These are phyloP conservation scores for Leishmania martiniquensis DNA, from an alignment of 208 protist genomes.

Conservation along the genomic window DNA sequence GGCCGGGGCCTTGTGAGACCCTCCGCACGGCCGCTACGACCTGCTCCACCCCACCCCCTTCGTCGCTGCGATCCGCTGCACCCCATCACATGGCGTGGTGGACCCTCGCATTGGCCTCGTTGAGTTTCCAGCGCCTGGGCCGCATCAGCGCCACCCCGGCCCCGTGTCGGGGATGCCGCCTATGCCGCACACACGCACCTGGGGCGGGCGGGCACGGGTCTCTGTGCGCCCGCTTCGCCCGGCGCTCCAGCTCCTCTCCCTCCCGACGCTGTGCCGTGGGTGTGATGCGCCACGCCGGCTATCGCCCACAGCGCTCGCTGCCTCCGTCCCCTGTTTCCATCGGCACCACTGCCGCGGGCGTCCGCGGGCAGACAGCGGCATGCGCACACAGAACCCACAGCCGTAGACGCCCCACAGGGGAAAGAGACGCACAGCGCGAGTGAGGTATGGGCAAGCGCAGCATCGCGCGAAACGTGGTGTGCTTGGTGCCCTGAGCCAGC, in stretches of 20 bases:
- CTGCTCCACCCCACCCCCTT: background rate
- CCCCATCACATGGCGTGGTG: background rate
- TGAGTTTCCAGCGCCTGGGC: background rate
- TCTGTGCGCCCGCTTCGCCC: background rate
- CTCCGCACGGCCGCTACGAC: too few species aligned
- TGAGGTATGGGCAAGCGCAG: background rate
- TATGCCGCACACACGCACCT: background rate
- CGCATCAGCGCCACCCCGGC: background rate
- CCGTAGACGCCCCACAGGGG: background rate
- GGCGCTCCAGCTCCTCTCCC: background rate
- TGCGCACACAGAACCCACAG: background rate
- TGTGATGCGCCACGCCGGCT: background rate
- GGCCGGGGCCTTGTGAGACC: background rate
- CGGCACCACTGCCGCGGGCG: too few species aligned
- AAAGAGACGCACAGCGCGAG: background rate
- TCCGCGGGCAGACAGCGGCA: too few species aligned
- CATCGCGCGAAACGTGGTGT: too few species aligned
- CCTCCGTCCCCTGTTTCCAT: too few species aligned
- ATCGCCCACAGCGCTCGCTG: too few species aligned
- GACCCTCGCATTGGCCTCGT: background rate
- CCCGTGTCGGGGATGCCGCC: background rate
- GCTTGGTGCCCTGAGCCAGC: too few species aligned
- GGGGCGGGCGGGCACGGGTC: background rate
- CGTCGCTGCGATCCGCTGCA: background rate
- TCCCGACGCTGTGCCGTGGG: background rate